Percentiles rank a stretch among this genome's conserved stretches.
These are phyloP conservation scores for Zygosaccharomyces kombuchaensis DNA, from an alignment of 805 yeast species.

Conservation along the genomic window DNA sequence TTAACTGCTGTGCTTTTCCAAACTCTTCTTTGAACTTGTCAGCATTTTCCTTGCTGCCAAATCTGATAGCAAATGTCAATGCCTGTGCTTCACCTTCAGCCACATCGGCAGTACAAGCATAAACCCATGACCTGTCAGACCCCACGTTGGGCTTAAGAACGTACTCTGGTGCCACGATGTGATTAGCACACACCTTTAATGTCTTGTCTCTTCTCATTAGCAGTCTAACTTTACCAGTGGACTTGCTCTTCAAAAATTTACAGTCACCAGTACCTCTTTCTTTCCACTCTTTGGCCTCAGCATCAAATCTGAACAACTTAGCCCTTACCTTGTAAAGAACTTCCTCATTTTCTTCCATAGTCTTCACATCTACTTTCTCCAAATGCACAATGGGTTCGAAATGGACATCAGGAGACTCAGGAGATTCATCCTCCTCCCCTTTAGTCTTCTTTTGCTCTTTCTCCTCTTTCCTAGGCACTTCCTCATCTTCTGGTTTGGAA, in stretches of 20 bases:
- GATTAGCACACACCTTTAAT: slow-evolving; percentile 96
- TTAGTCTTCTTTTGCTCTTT: slow-evolving; percentile 28
- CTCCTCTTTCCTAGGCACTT: slow-evolving; percentile 31
- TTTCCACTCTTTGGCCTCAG: slow-evolving; percentile 91
- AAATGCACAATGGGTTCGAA: slow-evolving; percentile 94
- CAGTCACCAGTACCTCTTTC: slow-evolving; percentile 99
- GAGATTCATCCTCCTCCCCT: slow-evolving; percentile 38
- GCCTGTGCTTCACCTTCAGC: slow-evolving; percentile 97
- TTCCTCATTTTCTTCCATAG: slow-evolving; percentile 89
- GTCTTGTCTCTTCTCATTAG: slow-evolving; percentile 99
- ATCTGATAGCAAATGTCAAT: slow-evolving; percentile 92
- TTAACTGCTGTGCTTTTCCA: slow-evolving; percentile 71
- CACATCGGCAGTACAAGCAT: slow-evolving; percentile 87
- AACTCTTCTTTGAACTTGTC: slow-evolving; percentile 92
- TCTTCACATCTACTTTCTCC: slow-evolving; percentile 93
- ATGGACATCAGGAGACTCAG: slow-evolving; percentile 57
- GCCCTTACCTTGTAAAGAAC: slow-evolving; percentile 85
- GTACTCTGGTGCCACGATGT: slow-evolving; percentile 77
- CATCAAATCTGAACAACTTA: slow-evolving; percentile 84
- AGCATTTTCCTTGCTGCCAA: slow-evolving; percentile 88
- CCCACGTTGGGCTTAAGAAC: slow-evolving; percentile 89
- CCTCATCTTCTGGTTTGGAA: slow-evolving; percentile 47
- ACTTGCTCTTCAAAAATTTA: slow-evolving; percentile 87
- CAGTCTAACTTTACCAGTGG: slow-evolving; percentile 75
- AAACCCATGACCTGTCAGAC: slow-evolving; percentile 97